These are phyloP conservation scores for Zasmidium cellare DNA, from an alignment of 2,329 filamentous ascomycete species.

Conservation along the genomic window DNA sequence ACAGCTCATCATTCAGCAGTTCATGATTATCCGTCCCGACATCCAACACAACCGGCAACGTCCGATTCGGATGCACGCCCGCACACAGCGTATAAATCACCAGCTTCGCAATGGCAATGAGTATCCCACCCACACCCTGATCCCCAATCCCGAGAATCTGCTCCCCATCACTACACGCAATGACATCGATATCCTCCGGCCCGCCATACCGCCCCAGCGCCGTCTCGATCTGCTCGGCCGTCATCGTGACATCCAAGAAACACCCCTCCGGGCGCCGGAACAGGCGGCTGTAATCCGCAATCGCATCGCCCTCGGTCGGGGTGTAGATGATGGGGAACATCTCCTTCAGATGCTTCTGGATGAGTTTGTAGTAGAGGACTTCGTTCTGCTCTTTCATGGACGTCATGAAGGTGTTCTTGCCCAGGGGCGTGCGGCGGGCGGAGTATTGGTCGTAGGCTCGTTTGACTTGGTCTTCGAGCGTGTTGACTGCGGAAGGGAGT, in stretches of 20 bases:
- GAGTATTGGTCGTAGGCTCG: slow-evolving; percentile 81
- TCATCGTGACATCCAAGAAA: slow-evolving; percentile 69
- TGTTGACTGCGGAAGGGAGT: slow-evolving; percentile 70
- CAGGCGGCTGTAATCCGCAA: slow-evolving; percentile 76
- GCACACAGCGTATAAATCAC: slow-evolving; percentile 81
- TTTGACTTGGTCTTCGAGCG: slow-evolving; percentile 71
- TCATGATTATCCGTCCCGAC: slow-evolving; percentile 81
- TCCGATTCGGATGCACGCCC: slow-evolving; percentile 78
- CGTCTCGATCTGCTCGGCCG: slow-evolving; percentile 65
- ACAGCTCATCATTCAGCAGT: slow-evolving; percentile 73
- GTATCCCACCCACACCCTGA: slow-evolving; percentile 79
- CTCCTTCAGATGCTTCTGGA: slow-evolving; percentile 76
- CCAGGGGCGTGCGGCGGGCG: slow-evolving; percentile 62
- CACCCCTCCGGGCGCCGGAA: slow-evolving; percentile 80
- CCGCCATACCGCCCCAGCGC: slow-evolving; percentile 68
- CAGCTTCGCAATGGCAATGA: slow-evolving; percentile 83
- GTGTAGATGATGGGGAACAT: slow-evolving; percentile 94
- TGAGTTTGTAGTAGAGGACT: slow-evolving; percentile 76
- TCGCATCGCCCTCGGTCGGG: slow-evolving; percentile 85
- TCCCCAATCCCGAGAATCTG: slow-evolving; percentile 85
- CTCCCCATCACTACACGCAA: slow-evolving; percentile 75
- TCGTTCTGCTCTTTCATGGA: slow-evolving; percentile 84
- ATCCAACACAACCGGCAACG: slow-evolving; percentile 79
- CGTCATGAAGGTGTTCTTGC: slow-evolving; percentile 86
- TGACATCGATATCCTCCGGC: slow-evolving; percentile 78